Evolutionary conservation across 2,329 filamentous ascomycete genomes (phyloP), one percentile per base, ranked within the genome.

Genomic region (Claviceps digitariae): DNA sequence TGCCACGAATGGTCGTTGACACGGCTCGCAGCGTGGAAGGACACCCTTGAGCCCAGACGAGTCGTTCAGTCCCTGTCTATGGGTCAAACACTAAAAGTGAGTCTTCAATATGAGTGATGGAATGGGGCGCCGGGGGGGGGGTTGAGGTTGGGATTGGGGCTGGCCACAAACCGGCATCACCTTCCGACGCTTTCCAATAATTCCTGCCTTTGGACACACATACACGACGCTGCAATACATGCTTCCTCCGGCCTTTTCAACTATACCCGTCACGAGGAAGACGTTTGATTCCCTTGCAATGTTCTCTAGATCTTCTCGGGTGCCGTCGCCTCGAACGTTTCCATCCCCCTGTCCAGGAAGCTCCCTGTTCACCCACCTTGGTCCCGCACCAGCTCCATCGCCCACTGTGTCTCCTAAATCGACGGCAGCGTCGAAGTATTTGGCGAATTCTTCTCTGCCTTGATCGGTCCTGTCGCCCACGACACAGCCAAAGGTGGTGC

Each of bases 1-100:
- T 79, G 50, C 88, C 89, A 56, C 84, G 84, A 65, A 96, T 89
- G 25, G 75, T 80, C 1, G 89, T 90, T 27, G 81, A 84, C 1
- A 95, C 81, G 3, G 90, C 90, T 57, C 81, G 81, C 29, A 96
- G 76, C 3, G 88, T 93, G 0, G 80, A 79, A 0, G 90, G 81
- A 2, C 83, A 84, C 43, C 90, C 90, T 65, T 95, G 87, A 0
- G 87, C 89, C 90, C 90, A 96, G 55, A 95, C 80, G 50, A 95
- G 73, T 41, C 90, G 80, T 64, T 96, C 90, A 0, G 79, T 79
- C 1, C 82, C 90, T 0, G 90, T 95, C 73, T 83, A 31, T 17
- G 21, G 21, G 10, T 25, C 2, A 15, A 21, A 44, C 25, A 25
- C 4, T 15, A 6, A 29, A 4, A 43, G 20, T 43, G 40, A 41